Evolutionary conservation across 176 grass and related monocot species (phyloP).

Genomic region (Stipa capillata): DNA sequence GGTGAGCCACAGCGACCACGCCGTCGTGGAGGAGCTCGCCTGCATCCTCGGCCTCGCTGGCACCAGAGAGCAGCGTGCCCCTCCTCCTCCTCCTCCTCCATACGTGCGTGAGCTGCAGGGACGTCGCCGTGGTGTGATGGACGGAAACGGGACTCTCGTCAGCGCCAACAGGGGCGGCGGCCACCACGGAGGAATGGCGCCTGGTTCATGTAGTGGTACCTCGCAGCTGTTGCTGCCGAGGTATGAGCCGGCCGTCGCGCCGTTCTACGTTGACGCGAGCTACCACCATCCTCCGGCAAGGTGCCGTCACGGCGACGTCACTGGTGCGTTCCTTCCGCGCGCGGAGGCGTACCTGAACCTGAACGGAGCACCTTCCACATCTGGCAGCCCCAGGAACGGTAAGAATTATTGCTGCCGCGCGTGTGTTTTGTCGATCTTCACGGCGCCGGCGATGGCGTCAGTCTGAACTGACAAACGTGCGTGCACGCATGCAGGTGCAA

Average conservation of each 20-base stretch:
- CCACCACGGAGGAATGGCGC: background rate
- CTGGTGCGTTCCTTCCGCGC: constrained; percentile 28
- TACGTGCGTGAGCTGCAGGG: background rate
- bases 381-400: background rate
- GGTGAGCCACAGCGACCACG: background rate
- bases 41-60: constrained; percentile 18
- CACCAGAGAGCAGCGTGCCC: background rate
- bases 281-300: background rate
- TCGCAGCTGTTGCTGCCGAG: background rate
- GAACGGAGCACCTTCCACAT: background rate
- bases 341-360: background rate
- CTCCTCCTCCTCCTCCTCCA: background rate
- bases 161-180: too few relatives aligned
- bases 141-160: background rate
- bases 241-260: background rate
- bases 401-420: background rate
- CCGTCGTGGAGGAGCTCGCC: constrained; percentile 16
- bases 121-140: background rate
- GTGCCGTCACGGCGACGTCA: background rate
- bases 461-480: background rate
- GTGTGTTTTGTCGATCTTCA: background rate
- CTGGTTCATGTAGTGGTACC: background rate
- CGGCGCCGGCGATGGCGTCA: background rate
- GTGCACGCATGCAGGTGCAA: background rate
- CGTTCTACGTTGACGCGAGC: background rate